Percentiles rank a stretch among this genome's conserved stretches.
phyloP scores from a whole-genome alignment of 75 land plant species.

The Pseudotsuga menziesii region DNA sequence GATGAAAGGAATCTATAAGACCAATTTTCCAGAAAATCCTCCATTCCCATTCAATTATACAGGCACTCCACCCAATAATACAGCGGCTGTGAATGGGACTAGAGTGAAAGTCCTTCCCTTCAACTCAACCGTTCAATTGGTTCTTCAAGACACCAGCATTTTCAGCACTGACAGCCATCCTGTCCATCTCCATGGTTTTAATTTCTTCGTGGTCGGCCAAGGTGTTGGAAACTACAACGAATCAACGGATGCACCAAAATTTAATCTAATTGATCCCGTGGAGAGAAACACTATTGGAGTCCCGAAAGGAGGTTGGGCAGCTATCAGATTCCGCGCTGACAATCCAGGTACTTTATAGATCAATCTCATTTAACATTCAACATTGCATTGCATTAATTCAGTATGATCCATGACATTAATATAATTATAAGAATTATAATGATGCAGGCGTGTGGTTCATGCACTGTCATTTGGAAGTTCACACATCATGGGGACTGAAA shows the following conservation, averaged over 20 bases:
- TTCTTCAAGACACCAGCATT: slow-evolving; percentile 20
- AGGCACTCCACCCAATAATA: background rate
- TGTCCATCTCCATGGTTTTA: slow-evolving; percentile 38
- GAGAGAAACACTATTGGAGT: slow-evolving; percentile 29
- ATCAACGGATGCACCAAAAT: slow-evolving; percentile 2
- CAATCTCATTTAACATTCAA: too few relatives aligned
- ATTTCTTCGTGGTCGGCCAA: slow-evolving; percentile 27
- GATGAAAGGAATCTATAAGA: slow-evolving; percentile 22
- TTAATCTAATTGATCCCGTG: slow-evolving; percentile 30
- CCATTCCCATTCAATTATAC: slow-evolving; percentile 1
- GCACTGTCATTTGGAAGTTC: slow-evolving; percentile 60
- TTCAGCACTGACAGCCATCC: slow-evolving; percentile 26
- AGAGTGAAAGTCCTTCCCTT: slow-evolving; percentile 15
- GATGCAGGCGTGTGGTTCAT: slow-evolving; percentile 54
- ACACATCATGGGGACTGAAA: slow-evolving; percentile 53
- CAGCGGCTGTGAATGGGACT: slow-evolving; percentile 9
- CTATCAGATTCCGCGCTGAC: slow-evolving; percentile 33
- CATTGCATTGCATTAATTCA: too few relatives aligned
- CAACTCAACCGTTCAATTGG: slow-evolving; percentile 22
- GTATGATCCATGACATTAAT: too few relatives aligned
- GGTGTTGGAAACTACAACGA: slow-evolving; percentile 33
- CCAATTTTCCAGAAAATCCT: slow-evolving; percentile 32
- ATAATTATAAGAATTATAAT: too few relatives aligned
- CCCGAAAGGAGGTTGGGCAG: slow-evolving; percentile 32
- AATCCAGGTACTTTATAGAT: slow-evolving; percentile 29